phyloP scores from a whole-genome alignment of 2,329 filamentous ascomycete species.

The Colletotrichum sansevieriae region DNA sequence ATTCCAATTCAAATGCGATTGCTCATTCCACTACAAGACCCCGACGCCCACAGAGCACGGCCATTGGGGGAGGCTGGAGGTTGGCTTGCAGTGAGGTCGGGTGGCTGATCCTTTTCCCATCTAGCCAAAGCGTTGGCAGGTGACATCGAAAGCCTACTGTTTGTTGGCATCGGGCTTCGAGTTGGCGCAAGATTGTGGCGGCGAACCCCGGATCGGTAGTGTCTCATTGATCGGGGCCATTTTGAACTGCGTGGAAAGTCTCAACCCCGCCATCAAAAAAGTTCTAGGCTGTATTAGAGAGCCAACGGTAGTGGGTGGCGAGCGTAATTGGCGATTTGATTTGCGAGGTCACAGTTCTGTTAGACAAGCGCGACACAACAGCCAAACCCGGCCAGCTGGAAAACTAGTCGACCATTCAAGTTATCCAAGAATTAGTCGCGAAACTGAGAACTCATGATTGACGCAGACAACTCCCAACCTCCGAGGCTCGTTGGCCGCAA shows the following conservation, averaged over 20 bases:
- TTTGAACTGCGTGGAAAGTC: neutral
- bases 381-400: neutral
- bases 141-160: slow-evolving; percentile 18
- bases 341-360: neutral
- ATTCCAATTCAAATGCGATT: neutral
- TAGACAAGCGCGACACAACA: neutral
- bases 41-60: slow-evolving; percentile 13
- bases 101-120: slow-evolving; percentile 35
- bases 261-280: slow-evolving; percentile 15
- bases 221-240: slow-evolving; percentile 1
- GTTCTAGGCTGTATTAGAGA: neutral
- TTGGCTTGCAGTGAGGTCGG: neutral
- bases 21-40: neutral
- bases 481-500: slow-evolving; percentile 32
- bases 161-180: slow-evolving; percentile 12
- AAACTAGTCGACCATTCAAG: neutral
- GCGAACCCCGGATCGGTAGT: too few species aligned
- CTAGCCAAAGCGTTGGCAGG: slow-evolving; percentile 13
- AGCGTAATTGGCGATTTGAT: neutral
- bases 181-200: too few species aligned
- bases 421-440: neutral
- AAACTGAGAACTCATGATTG: neutral
- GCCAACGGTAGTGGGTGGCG: neutral
- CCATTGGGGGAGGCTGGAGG: neutral
- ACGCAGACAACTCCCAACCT: neutral